Evolutionary conservation across 2,329 filamentous ascomycete species (phyloP).

Genomic region (Periconia digitata): DNA sequence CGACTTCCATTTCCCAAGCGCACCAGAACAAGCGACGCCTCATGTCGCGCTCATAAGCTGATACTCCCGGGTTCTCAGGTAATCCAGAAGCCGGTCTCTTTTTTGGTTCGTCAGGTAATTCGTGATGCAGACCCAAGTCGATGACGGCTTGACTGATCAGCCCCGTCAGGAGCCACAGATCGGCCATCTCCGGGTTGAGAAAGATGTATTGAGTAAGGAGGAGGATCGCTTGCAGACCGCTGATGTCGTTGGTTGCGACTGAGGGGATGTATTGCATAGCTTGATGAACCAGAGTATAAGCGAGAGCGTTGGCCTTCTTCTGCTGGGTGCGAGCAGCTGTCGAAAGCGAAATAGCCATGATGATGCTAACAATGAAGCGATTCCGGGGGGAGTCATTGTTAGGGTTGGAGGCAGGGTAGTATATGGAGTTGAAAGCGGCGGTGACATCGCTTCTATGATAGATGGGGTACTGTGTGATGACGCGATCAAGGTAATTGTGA

Average conservation of each 20-base stretch:
- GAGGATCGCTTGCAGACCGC: conserved; percentile 37
- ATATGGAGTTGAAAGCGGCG: conserved; percentile 37
- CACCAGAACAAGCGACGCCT: conserved; percentile 41
- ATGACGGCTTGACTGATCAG: conserved; percentile 41
- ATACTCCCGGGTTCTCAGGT: too few relatives aligned
- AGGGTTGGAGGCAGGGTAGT: conserved; percentile 24
- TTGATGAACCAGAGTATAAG: conserved; percentile 35
- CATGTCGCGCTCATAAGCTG: conserved; percentile 38
- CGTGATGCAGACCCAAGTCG: conserved; percentile 40
- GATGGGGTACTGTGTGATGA: conserved; percentile 42
- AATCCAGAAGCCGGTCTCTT: too few relatives aligned
- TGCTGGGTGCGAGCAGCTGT: conserved; percentile 38
- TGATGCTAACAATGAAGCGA: conserved; percentile 40
- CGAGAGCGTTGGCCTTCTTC: conserved; percentile 33
- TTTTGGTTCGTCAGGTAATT: conserved; percentile 30
- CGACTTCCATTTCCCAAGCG: conserved; percentile 43
- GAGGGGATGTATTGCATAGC: conserved; percentile 41
- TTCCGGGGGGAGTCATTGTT: conserved; percentile 31
- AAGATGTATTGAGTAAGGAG: conserved; percentile 41
- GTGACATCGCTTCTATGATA: conserved; percentile 38
- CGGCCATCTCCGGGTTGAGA: conserved; percentile 37
- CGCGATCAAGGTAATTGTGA: conserved; percentile 35
- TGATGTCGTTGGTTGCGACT: conserved; percentile 39
- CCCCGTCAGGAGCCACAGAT: conserved; percentile 41
- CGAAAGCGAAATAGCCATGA: conserved; percentile 41